Evolutionary conservation across 2,329 filamentous ascomycete genomes (phyloP).

Genomic region (Diaporthe citrichinensis): DNA sequence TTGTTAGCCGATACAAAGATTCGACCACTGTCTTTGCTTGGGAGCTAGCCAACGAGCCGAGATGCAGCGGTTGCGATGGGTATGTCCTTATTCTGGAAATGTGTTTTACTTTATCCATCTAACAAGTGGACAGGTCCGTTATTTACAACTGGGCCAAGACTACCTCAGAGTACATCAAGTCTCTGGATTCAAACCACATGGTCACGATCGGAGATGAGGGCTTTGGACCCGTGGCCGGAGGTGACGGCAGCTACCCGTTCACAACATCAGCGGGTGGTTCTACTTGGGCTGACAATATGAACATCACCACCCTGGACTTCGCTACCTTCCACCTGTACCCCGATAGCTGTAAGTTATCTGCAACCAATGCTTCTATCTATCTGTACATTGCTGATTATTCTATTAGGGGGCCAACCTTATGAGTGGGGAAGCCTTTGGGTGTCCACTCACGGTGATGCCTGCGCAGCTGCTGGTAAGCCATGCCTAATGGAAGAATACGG

Average conservation of each 20-base stretch:
- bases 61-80: slow-evolving; percentile 69
- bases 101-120: not conserved
- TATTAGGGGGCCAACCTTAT: slow-evolving; percentile 39
- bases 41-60: slow-evolving; percentile 70
- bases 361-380: too few relatives aligned
- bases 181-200: slow-evolving; percentile 73
- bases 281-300: slow-evolving; percentile 66
- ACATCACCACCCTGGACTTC: slow-evolving; percentile 67
- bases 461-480: slow-evolving; percentile 41
- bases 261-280: slow-evolving; percentile 61
- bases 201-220: slow-evolving; percentile 74
- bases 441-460: slow-evolving; percentile 41
- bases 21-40: slow-evolving; percentile 67
- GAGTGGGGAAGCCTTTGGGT: slow-evolving; percentile 43
- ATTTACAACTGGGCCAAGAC: slow-evolving; percentile 71
- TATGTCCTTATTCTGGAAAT: slow-evolving; percentile 1
- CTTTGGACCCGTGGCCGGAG: slow-evolving; percentile 56
- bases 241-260: slow-evolving; percentile 68
- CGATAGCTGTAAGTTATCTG: slow-evolving; percentile 40
- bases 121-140: slow-evolving; percentile 52
- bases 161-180: slow-evolving; percentile 75
- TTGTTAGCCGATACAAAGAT: slow-evolving; percentile 63
- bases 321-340: slow-evolving; percentile 67
- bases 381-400: not conserved
- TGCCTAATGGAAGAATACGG: slow-evolving; percentile 44